Conservation (phyloP, 805 yeast genomes). For the Wickerhamomyces alni region DNA sequence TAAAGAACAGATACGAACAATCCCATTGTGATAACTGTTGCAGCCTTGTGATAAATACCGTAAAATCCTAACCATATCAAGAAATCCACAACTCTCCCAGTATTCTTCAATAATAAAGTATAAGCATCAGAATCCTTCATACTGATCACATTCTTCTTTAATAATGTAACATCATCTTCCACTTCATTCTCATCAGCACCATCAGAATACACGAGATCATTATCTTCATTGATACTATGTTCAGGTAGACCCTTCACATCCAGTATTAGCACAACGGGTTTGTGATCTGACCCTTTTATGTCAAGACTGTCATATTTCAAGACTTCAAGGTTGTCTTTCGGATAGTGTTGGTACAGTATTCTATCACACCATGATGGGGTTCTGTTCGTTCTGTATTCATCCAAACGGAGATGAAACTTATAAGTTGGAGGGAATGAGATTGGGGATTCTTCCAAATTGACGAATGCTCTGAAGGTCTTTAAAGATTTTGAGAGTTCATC, state of each 20-base stretch:
- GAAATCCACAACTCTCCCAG: neutral
- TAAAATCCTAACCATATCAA: constrained; percentile 1
- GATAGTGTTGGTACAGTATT: constrained; percentile 50
- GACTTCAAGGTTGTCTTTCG: constrained; percentile 21
- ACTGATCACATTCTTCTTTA: neutral
- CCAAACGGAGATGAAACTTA: constrained; percentile 49
- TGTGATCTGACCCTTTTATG: constrained; percentile 66
- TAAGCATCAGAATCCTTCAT: neutral
- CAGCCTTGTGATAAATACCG: neutral
- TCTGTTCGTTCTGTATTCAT: constrained; percentile 50
- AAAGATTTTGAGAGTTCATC: constrained; percentile 30
- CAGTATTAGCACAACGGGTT: constrained; percentile 60
- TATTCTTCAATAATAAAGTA: neutral
- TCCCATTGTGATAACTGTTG: neutral
- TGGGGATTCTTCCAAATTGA: constrained; percentile 62
- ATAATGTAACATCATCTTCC: neutral
- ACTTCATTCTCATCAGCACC: constrained; percentile 1
- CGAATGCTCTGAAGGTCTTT: constrained; percentile 39
- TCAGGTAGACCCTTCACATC: constrained; percentile 37
- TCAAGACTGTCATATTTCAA: constrained; percentile 44
- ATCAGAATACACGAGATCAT: constrained; percentile 19
- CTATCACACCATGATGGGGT: constrained; percentile 92
- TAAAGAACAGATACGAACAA: neutral
- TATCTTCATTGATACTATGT: constrained; percentile 20
- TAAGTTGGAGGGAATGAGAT: constrained; percentile 75